Conservation (phyloP, 2,329 filamentous ascomycete species). For the Chrysoporthe cubensis region DNA sequence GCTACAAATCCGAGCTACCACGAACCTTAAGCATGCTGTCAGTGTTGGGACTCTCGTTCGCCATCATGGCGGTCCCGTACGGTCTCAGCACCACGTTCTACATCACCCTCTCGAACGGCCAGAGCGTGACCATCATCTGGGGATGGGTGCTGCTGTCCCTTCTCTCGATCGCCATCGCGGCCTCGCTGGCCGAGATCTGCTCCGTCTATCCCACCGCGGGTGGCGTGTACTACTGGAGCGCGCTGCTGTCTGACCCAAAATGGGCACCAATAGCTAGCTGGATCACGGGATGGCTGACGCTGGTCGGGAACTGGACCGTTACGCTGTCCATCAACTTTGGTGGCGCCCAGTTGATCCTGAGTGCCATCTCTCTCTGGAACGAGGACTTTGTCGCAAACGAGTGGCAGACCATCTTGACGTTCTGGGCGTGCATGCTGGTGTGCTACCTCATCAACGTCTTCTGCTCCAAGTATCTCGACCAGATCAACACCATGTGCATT, state of each 20-base stretch:
- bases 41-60: slow-evolving; percentile 70
- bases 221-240: slow-evolving; percentile 73
- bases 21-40: slow-evolving; percentile 69
- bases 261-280: slow-evolving; percentile 71
- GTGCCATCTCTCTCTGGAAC: slow-evolving; percentile 71
- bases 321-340: slow-evolving; percentile 70
- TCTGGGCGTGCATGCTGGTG: slow-evolving; percentile 71
- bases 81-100: slow-evolving; percentile 70
- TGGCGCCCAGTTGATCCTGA: slow-evolving; percentile 67
- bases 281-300: slow-evolving; percentile 72
- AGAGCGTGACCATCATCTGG: slow-evolving; percentile 70
- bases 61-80: slow-evolving; percentile 75
- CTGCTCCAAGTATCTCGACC: slow-evolving; percentile 59
- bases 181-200: slow-evolving; percentile 70
- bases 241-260: slow-evolving; percentile 67
- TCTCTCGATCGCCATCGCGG: slow-evolving; percentile 66
- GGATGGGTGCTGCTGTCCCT: slow-evolving; percentile 70
- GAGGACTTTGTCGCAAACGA: slow-evolving; percentile 68
- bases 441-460: slow-evolving; percentile 70
- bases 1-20: slow-evolving; percentile 69
- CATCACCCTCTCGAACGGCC: slow-evolving; percentile 70
- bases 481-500: slow-evolving; percentile 75
- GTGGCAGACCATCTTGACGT: slow-evolving; percentile 73
- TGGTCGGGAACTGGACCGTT: slow-evolving; percentile 75
- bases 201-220: slow-evolving; percentile 70